phyloP scores from a whole-genome alignment of 441 rosid genomes.

The Melastoma candidum region DNA sequence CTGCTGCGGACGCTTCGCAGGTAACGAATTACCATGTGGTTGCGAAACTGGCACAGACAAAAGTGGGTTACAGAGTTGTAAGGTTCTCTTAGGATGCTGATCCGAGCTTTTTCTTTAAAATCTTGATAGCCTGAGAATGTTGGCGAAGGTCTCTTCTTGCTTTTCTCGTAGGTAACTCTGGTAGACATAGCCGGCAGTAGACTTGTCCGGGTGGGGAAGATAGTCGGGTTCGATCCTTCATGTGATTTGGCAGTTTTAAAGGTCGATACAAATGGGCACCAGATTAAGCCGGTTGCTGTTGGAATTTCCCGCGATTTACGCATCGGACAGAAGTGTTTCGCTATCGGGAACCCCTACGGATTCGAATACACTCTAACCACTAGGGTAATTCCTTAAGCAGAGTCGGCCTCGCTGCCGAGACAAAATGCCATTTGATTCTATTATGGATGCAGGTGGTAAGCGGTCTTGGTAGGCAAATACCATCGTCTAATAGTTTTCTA shows the following conservation, averaged over 20 bases:
- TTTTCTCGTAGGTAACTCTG: constrained; percentile 35
- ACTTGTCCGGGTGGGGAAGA: constrained; percentile 52
- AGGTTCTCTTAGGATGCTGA: constrained; percentile 35
- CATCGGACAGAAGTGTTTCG: constrained; percentile 81
- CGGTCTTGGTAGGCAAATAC: constrained; percentile 72
- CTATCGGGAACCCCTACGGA: constrained; percentile 89
- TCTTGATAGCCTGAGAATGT: too few relatives aligned
- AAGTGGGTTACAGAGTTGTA: constrained; percentile 63
- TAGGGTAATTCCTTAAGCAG: too few relatives aligned
- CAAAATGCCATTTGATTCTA: too few relatives aligned
- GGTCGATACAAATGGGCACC: constrained; percentile 58
- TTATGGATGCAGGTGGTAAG: too few relatives aligned
- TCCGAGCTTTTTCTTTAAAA: background rate
- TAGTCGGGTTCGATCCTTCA: constrained; percentile 68
- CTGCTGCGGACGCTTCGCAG: constrained; percentile 23
- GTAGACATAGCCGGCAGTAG: constrained; percentile 55
- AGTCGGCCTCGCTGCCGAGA: too few relatives aligned
- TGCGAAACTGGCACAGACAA: constrained; percentile 69
- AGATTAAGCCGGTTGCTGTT: constrained; percentile 52
- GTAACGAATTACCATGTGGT: constrained; percentile 85
- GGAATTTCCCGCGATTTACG: constrained; percentile 65
- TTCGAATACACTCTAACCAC: constrained; percentile 83
- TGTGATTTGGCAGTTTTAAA: constrained; percentile 80
- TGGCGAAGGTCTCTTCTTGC: too few relatives aligned
- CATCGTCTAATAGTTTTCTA: constrained; percentile 20